These are phyloP conservation scores for Daldinia eschscholtzii DNA, from an alignment of 2,329 filamentous ascomycete genomes.

Conservation along the genomic window DNA sequence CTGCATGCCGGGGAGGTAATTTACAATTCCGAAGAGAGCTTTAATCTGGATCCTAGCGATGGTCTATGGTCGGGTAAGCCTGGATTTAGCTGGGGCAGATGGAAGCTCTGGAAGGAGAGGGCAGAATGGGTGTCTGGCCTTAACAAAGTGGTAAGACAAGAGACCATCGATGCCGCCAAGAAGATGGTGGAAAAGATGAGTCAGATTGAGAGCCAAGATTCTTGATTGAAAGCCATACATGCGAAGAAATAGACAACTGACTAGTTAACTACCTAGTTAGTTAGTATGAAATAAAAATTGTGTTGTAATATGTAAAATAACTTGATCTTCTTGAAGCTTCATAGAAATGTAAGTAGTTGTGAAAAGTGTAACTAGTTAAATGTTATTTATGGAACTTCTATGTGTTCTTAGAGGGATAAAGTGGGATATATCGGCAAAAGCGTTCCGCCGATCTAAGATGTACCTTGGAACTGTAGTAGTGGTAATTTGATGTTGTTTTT, in stretches of 20 bases:
- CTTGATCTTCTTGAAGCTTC: not conserved
- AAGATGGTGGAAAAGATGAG: slow-evolving; percentile 31
- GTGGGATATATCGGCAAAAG: slow-evolving; percentile 3
- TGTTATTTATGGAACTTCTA: too few species aligned
- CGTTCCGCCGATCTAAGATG: not conserved
- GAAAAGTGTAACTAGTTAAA: too few species aligned
- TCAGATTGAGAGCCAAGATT: slow-evolving; percentile 23
- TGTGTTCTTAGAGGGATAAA: not conserved
- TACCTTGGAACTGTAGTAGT: not conserved
- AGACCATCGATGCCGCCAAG: slow-evolving; percentile 23
- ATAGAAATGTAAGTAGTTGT: not conserved
- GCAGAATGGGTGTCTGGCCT: slow-evolving; percentile 29
- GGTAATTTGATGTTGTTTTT: too few species aligned
- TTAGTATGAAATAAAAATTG: not conserved
- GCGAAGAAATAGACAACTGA: not conserved
- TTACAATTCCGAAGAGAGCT: slow-evolving; percentile 26
- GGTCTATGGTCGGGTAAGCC: slow-evolving; percentile 22
- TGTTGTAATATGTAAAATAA: not conserved
- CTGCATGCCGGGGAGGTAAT: slow-evolving; percentile 25
- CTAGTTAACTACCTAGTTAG: not conserved
- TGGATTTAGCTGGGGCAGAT: slow-evolving; percentile 28
- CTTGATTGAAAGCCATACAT: not conserved
- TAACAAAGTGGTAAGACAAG: slow-evolving; percentile 21
- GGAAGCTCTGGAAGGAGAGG: slow-evolving; percentile 35
- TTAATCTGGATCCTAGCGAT: slow-evolving; percentile 3